These are phyloP conservation scores for Coleophoma eucalyptorum DNA, from an alignment of 2,329 filamentous ascomycete genomes.

Conservation along the genomic window DNA sequence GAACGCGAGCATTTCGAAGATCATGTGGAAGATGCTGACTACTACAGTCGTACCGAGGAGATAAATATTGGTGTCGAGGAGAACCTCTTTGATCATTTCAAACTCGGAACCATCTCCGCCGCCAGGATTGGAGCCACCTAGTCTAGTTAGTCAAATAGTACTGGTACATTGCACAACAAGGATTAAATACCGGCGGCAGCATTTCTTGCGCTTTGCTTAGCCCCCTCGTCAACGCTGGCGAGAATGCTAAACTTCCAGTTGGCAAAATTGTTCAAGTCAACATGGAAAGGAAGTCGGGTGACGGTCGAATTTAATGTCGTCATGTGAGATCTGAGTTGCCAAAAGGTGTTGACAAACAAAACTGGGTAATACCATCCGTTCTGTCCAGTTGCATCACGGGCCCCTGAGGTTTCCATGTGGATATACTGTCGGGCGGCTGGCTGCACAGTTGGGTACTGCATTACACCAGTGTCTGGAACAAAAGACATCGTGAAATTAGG, in stretches of 20 bases:
- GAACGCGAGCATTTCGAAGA: constrained; percentile 95
- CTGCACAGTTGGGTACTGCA: constrained; percentile 63
- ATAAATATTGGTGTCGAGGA: constrained; percentile 91
- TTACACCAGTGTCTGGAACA: constrained; percentile 72
- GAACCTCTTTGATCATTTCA: constrained; percentile 94
- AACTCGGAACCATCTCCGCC: constrained; percentile 90
- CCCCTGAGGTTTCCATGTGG: constrained; percentile 73
- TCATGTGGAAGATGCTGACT: constrained; percentile 85
- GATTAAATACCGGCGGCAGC: constrained; percentile 63
- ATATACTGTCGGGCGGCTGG: constrained; percentile 76
- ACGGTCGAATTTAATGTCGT: constrained; percentile 87
- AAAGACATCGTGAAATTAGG: constrained; percentile 90
- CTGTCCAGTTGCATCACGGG: constrained; percentile 77
- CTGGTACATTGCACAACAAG: neutral
- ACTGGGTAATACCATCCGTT: constrained; percentile 94
- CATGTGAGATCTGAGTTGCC: constrained; percentile 93
- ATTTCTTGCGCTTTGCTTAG: constrained; percentile 77
- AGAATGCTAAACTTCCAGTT: constrained; percentile 90
- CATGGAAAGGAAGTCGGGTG: constrained; percentile 73
- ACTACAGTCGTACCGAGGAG: constrained; percentile 80
- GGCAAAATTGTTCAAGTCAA: constrained; percentile 76
- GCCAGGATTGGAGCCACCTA: constrained; percentile 46
- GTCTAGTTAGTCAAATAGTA: constrained; percentile 4
- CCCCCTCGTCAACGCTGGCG: constrained; percentile 79
- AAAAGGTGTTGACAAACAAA: constrained; percentile 92